Evolutionary conservation across 106 monocot genomes (phyloP), one percentile per base, ranked within the genome.

Genomic region (Allium fistulosum): DNA sequence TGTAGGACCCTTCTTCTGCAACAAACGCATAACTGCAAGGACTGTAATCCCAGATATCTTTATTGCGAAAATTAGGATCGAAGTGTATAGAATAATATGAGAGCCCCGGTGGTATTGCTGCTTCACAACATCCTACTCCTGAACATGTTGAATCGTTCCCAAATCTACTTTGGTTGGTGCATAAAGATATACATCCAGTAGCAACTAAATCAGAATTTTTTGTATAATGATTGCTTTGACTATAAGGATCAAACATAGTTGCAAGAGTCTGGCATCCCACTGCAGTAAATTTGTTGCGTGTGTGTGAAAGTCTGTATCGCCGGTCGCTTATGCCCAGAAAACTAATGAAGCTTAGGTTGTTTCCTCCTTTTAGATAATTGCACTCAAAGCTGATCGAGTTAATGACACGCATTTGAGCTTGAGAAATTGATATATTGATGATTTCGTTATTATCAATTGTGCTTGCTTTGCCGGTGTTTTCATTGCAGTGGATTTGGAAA

Each of bases 121-220:
- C 72, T 62, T 84, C 78, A 76, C 81, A 88, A 16, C 88, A 84
- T 7, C 88, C 84, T 13, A 79, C 75, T n/a, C 88, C 85, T 11
- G 69, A 56, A 74, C 85, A 85, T 3, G 1, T 0, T 11, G 72
- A 61, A 27, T 63, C 77, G 37, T 83, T 71, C 26, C 13, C 10
- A 48, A 73, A 14, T 51, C 6, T 46, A 2, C 7, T 6, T 3
- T 2, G 12, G 22, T 48, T 49, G 15, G 28, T 46, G 65, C 87
- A 87, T 22, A 66, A 15, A 15, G 87, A 75, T 13, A 76, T 45
- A 71, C 87, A 87, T 0, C 80, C 87, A 18, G 63, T 80, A 7
- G 68, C 26, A 49, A 57, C 75, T 18, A 18, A 37, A 9, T 11
- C 0, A 48, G 15, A 11, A 16, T 16, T 16, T 2, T 57, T 2